Base-by-base conservation (phyloP, 345 rosid genomes). In the Eucalyptus viminalis region DNA sequence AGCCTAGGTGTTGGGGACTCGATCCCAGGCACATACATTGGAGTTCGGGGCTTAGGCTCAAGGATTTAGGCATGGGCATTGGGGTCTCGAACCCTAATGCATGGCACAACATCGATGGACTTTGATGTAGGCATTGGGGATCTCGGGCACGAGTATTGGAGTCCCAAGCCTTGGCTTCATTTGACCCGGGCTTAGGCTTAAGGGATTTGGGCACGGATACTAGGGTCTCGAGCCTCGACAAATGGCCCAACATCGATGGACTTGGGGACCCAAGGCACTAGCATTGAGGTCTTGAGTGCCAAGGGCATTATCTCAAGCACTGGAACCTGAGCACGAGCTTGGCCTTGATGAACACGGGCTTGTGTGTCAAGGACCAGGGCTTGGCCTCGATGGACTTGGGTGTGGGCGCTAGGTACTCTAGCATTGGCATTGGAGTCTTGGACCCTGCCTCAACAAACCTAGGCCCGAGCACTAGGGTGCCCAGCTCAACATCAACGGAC, bases 91-190 rank as follows among this genome's bases (percentile, higher is more conserved):
- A 6, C 6, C 62, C 62, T 24, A 56, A 56, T 56, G 62, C 62
- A 22, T 22, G 6, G 29, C 29, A 4, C 13, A 5, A 8, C 62
- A 22, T 10, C 1, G 1, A 56, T 16, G 12, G 13, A 56, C 14
- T 11, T 56, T 9, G 62, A 11, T 56, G 5, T 0, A 56, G 6
- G 62, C 62, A 56, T 56, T 56, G 29, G 29, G 29, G 29, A 56
- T 25, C 62, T 22, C 1, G 0, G 0, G 62, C 29, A 56, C 0
- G 6, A 56, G 29, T 22, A 56, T 22, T 0, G 3, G 2, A 11
- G 62, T 56, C 62, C 13, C 14, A 56, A 24, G 29, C 58, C 25
- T 53, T 53, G 58, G 25, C 58, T 53, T 53, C 58, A 53, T 53
- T 53, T 2, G 25, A 21, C 25, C 11, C 2, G 0, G 1, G 58